These are phyloP conservation scores for Fusarium secorum DNA, from an alignment of 2,329 filamentous ascomycete species.

Conservation along the genomic window DNA sequence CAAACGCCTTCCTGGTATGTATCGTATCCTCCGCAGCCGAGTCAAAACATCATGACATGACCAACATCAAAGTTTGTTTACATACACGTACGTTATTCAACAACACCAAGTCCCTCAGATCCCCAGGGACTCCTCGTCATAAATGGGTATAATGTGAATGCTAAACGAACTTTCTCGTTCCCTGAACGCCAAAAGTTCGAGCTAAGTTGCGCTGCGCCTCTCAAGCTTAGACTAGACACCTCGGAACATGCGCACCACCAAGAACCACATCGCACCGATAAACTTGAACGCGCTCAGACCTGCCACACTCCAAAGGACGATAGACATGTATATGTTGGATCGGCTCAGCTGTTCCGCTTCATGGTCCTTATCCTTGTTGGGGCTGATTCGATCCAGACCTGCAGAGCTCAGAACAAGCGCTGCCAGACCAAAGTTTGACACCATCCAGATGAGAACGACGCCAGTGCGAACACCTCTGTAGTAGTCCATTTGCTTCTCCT, in stretches of 20 bases:
- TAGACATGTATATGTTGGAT: constrained; percentile 82
- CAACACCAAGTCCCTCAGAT: constrained; percentile 4
- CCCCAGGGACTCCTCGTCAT: constrained; percentile 22
- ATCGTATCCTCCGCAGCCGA: constrained; percentile 13
- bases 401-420: constrained; percentile 88
- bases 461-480: constrained; percentile 95
- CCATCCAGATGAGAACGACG: constrained; percentile 95
- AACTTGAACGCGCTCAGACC: constrained; percentile 87
- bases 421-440: constrained; percentile 88
- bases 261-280: constrained; percentile 87
- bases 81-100: constrained; percentile 29
- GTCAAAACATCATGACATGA: constrained; percentile 25
- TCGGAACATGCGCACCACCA: constrained; percentile 87
- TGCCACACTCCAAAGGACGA: constrained; percentile 90
- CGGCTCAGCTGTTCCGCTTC: constrained; percentile 60
- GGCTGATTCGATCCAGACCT: constrained; percentile 74
- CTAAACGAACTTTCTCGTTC: constrained; percentile 14
- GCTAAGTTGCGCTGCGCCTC: neutral
- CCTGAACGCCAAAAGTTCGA: neutral
- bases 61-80: constrained; percentile 23
- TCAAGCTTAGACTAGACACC: constrained; percentile 66
- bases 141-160: constrained; percentile 42
- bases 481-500: constrained; percentile 95
- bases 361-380: constrained; percentile 39
- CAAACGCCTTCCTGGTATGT: constrained; percentile 31